A percentile compares a stretch with the other conserved stretches of the same genome.
phyloP scores from a whole-genome alignment of 1,139 yeast species.

The Pichia sp. region DNA sequence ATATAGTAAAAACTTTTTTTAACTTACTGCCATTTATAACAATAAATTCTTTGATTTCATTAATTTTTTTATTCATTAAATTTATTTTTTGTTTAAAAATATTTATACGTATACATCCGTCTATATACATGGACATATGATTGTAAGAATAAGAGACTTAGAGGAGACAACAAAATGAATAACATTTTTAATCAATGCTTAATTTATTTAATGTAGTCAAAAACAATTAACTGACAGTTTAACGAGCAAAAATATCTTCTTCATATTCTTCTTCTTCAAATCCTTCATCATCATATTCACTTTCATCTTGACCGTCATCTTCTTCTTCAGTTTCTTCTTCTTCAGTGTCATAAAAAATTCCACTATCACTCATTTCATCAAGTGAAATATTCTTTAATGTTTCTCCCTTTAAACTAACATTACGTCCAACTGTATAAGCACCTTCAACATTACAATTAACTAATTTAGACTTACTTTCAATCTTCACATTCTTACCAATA shows the following conservation, averaged over 20 bases:
- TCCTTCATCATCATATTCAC: constrained; percentile 22
- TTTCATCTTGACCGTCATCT: constrained; percentile 10
- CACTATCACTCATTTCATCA: constrained; percentile 32
- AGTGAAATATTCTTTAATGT: constrained; percentile 61
- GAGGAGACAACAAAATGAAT: too few relatives aligned
- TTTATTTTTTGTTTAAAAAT: too few relatives aligned
- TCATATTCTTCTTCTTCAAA: constrained; percentile 27
- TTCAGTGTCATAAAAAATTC: constrained; percentile 29
- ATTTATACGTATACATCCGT: too few relatives aligned
- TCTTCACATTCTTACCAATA: constrained; percentile 60
- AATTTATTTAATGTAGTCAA: too few relatives aligned
- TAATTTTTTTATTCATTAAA: too few relatives aligned
- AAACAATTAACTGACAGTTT: too few relatives aligned
- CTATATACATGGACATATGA: too few relatives aligned
- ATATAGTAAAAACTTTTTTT: too few relatives aligned
- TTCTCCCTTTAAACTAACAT: constrained; percentile 75
- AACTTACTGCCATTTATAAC: too few relatives aligned
- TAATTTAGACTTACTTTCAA: constrained; percentile 56
- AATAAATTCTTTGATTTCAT: too few relatives aligned
- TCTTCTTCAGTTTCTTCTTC: constrained; percentile 17
- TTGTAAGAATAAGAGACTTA: too few relatives aligned
- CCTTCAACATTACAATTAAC: constrained; percentile 85
- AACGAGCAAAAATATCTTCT: constrained; percentile 11
- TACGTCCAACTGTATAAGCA: constrained; percentile 55
- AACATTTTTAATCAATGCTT: too few relatives aligned